Conservation (phyloP, 2,329 filamentous ascomycete genomes). For the Colletotrichum sp. region DNA sequence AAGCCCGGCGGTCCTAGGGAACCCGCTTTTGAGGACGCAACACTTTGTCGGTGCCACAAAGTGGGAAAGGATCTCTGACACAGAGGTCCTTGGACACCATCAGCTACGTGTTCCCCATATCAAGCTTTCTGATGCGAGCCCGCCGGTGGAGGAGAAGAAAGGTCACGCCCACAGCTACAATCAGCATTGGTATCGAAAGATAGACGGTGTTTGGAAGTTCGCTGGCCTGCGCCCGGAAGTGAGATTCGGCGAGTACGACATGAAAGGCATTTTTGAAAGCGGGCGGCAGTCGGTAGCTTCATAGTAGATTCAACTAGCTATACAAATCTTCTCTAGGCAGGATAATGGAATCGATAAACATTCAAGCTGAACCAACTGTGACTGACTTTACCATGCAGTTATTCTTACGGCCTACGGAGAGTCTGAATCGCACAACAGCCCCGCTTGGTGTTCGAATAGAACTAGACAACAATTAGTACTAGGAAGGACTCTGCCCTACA, state of each 20-base stretch:
- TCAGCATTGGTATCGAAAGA: constrained; percentile 62
- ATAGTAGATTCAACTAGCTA: neutral
- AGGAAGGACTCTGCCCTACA: neutral
- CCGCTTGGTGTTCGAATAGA: neutral
- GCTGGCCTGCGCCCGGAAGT: constrained; percentile 61
- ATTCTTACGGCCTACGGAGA: neutral
- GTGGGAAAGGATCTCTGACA: constrained; percentile 63
- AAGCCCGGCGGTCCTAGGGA: constrained; percentile 61
- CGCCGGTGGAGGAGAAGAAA: constrained; percentile 56
- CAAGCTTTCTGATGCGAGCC: constrained; percentile 56
- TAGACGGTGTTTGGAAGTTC: constrained; percentile 67
- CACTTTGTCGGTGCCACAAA: constrained; percentile 67
- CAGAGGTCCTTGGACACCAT: constrained; percentile 63
- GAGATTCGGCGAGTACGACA: constrained; percentile 62
- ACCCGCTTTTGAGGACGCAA: constrained; percentile 67
- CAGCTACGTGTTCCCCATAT: constrained; percentile 68
- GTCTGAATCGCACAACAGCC: neutral
- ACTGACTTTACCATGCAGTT: neutral
- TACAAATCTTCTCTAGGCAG: neutral
- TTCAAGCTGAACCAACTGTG: fast-evolving
- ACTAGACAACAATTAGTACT: neutral
- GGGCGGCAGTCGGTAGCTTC: neutral
- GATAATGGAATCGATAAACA: neutral
- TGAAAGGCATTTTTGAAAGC: constrained; percentile 54
- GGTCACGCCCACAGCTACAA: constrained; percentile 65